Evolutionary conservation across 345 rosid genomes (phyloP), one percentile per base, ranked within the genome.

Genomic region (Citrus glauca): DNA sequence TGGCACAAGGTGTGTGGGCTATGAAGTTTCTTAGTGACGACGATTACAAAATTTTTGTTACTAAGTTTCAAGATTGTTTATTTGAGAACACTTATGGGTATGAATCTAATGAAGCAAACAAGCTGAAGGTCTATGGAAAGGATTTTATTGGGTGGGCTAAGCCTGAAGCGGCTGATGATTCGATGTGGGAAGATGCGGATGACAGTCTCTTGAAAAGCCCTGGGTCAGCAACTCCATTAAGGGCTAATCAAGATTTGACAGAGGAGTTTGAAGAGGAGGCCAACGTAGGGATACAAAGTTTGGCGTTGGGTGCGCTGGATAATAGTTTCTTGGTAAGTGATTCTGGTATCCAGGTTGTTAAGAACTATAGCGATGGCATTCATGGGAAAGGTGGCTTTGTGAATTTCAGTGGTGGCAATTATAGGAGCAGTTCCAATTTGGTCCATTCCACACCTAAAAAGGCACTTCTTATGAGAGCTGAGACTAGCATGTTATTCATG

Each of bases 101-200:
- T n/a, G 99, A 92, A 84, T 82, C 93, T 6, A 96, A 89, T 72
- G 98, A 92, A 4, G 95, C 88, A 2, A 94, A 91, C 82, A 89
- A 89, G 76, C 81, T 90, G 1, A 96, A 94, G 84, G 88, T 96
- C 53, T 96, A 87, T 19, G 98, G 99, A 65, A 94, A 96, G 84
- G 98, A 96, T 81, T 96, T 96, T 81, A 85, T 91, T 45, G 94
- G 92, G 28, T 93, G 97, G 97, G 97, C 88, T 2, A 90, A 91
- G 60, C 99, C 98, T 7, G 94, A 91, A 45, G 90, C 80, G 65
- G 98, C 99, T n/a, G 99, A 96, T 82, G 99, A 96, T 84, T 96
- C 98, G 0, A 84, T 94, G 90, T 96, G 99, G 99, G 98, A 96
- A 76, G 99, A 96, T 79, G 99, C 98, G 9, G 99, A 94, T 55